Percentiles rank a stretch among this genome's conserved stretches.
Conservation (phyloP, 2,329 filamentous ascomycete species). For the Falciphora oryzae region DNA sequence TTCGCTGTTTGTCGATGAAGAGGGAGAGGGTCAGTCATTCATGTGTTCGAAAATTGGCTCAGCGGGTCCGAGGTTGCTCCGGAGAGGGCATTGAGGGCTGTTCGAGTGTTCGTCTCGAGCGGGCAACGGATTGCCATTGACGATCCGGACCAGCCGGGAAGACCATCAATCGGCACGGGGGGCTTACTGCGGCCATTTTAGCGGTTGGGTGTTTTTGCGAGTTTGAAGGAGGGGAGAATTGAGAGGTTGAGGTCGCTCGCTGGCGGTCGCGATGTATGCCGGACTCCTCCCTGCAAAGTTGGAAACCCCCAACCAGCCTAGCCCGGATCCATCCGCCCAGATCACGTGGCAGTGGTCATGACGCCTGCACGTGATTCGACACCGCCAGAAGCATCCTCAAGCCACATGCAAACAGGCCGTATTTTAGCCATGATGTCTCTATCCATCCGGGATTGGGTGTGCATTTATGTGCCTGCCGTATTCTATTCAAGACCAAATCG, state of each 20-base stretch:
- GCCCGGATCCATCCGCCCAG: background rate
- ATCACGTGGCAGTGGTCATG: background rate
- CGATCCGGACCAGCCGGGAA: background rate
- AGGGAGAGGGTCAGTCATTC: slow-evolving; percentile 9
- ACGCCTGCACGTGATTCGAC: background rate
- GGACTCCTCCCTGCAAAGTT: slow-evolving; percentile 9
- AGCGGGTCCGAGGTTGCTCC: slow-evolving; percentile 9
- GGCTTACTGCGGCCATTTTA: slow-evolving; percentile 67
- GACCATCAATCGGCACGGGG: slow-evolving; percentile 16
- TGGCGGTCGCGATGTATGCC: slow-evolving; percentile 7
- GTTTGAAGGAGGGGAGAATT: slow-evolving; percentile 42
- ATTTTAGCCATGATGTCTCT: too few species aligned
- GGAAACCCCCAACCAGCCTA: background rate
- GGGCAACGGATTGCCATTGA: slow-evolving; percentile 4
- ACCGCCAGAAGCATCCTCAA: too few species aligned
- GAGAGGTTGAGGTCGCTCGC: slow-evolving; percentile 26
- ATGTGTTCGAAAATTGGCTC: slow-evolving; percentile 48
- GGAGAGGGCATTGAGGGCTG: background rate
- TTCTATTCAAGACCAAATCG: background rate
- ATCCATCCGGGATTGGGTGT: too few species aligned
- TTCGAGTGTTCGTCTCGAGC: background rate
- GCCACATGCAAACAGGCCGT: too few species aligned
- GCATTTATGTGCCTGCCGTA: too few species aligned
- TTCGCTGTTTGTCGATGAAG: slow-evolving; percentile 57
- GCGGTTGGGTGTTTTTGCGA: slow-evolving; percentile 34